Percentiles rank a stretch among this genome's conserved stretches.
phyloP scores from a whole-genome alignment of 192 early-diverging fungal species.

The Podila epicladia region DNA sequence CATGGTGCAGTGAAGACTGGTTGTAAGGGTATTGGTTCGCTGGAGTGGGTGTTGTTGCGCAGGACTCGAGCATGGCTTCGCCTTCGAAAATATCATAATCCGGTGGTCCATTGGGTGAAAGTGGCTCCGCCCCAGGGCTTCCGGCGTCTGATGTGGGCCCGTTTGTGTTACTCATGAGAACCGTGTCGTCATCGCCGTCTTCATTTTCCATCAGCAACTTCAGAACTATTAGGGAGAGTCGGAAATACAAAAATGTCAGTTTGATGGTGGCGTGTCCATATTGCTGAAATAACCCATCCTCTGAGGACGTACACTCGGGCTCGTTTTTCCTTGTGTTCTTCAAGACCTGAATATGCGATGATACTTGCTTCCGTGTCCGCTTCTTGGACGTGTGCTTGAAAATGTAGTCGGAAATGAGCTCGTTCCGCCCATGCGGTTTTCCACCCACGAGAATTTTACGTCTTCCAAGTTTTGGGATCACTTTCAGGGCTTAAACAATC shows the following conservation, averaged over 20 bases:
- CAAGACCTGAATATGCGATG: constrained; percentile 82
- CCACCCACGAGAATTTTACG: constrained; percentile 63
- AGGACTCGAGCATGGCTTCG: not conserved
- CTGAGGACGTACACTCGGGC: constrained; percentile 52
- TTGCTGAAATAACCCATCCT: no score
- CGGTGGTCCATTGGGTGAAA: not conserved
- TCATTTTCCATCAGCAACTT: constrained; percentile 56
- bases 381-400: constrained; percentile 71
- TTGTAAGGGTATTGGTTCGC: not conserved
- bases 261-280: not conserved
- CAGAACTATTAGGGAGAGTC: constrained; percentile 48
- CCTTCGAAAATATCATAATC: not conserved
- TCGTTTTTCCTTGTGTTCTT: constrained; percentile 75
- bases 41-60: not conserved
- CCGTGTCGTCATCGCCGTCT: constrained; percentile 54
- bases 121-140: constrained; percentile 15
- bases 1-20: not conserved
- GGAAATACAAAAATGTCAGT: constrained; percentile 1
- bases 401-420: constrained; percentile 80
- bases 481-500: constrained; percentile 54
- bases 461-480: constrained; percentile 62
- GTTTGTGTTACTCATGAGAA: not conserved
- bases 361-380: constrained; percentile 81
- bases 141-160: constrained; percentile 3
- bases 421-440: constrained; percentile 73